A percentile compares a stretch with the other conserved stretches of the same genome.
These are phyloP conservation scores for Alternaria dauci DNA, from an alignment of 2,329 filamentous ascomycete species.

Conservation along the genomic window DNA sequence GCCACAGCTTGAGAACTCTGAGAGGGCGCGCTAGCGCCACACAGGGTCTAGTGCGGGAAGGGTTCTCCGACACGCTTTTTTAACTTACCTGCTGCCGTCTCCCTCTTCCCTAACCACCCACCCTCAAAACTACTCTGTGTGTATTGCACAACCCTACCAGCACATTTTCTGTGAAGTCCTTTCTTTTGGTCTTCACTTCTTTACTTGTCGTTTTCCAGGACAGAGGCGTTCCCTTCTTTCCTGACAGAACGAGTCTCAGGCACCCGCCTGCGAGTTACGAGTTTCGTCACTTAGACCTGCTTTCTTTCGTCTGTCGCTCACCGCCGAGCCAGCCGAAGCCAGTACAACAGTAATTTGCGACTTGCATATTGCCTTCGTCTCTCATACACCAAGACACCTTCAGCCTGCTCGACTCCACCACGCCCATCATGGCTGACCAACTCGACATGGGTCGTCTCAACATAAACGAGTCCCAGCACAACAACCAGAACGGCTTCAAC, in stretches of 20 bases:
- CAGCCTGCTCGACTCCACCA: conserved; percentile 17
- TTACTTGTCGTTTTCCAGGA: conserved; percentile 51
- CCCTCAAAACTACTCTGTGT: conserved; percentile 44
- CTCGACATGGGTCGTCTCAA: conserved; percentile 81
- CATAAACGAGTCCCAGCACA: conserved; percentile 72
- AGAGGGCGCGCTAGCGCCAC: conserved; percentile 5
- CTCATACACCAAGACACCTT: conserved; percentile 8
- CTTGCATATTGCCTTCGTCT: conserved; percentile 13
- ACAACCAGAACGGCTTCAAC: conserved; percentile 58
- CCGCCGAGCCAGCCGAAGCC: conserved; percentile 40
- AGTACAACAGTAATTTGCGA: conserved; percentile 32
- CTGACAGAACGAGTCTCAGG: conserved; percentile 51
- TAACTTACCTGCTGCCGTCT: conserved; percentile 26
- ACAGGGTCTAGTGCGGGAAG: conserved; percentile 27
- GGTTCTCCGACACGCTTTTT: conserved; percentile 35
- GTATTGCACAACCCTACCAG: conserved; percentile 38
- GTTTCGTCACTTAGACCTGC: conserved; percentile 41
- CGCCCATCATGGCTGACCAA: conserved; percentile 60
- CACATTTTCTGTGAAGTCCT: conserved; percentile 50
- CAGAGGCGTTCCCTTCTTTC: conserved; percentile 50
- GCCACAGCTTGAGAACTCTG: conserved; percentile 22
- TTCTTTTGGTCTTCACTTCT: conserved; percentile 54
- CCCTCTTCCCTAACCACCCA: conserved; percentile 38
- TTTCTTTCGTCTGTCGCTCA: conserved; percentile 44
- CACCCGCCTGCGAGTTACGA: conserved; percentile 50